Conservation (phyloP, 2,329 filamentous ascomycete species). For the Stachybotrys chlorohalonatus region DNA sequence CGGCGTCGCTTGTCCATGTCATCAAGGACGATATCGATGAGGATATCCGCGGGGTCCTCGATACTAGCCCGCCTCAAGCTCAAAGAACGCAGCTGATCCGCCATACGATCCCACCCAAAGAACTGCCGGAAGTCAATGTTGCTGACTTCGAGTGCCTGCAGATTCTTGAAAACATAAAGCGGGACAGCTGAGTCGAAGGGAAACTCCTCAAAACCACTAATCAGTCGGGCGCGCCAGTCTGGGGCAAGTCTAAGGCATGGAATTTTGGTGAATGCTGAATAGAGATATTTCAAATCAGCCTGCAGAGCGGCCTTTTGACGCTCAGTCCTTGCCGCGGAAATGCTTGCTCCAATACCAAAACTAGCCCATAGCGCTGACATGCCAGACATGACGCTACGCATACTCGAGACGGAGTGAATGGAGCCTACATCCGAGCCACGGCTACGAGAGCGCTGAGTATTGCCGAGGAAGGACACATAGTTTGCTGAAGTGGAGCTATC, state of each 20-base stretch:
- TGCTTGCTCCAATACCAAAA: constrained; percentile 72
- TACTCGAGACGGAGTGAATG: constrained; percentile 90
- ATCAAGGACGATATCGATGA: constrained; percentile 89
- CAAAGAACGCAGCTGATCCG: constrained; percentile 84
- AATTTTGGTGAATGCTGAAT: constrained; percentile 97
- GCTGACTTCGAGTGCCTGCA: constrained; percentile 86
- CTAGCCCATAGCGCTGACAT: constrained; percentile 92
- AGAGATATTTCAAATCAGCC: constrained; percentile 88
- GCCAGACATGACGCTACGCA: constrained; percentile 93
- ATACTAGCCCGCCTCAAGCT: constrained; percentile 81
- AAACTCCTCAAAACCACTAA: constrained; percentile 92
- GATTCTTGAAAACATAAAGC: constrained; percentile 93
- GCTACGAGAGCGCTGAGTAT: constrained; percentile 66
- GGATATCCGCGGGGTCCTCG: constrained; percentile 81
- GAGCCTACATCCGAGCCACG: constrained; percentile 78
- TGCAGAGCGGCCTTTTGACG: constrained; percentile 81
- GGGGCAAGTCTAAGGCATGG: constrained; percentile 82
- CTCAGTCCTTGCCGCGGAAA: constrained; percentile 73
- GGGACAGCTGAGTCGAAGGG: constrained; percentile 96
- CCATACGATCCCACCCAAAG: constrained; percentile 90
- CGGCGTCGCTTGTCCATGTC: constrained; percentile 90
- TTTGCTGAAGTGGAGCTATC: constrained; percentile 78
- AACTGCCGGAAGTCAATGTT: constrained; percentile 96
- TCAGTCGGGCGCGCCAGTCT: constrained; percentile 86
- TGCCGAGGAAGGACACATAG: constrained; percentile 91